A percentile compares a stretch with the other conserved stretches of the same genome.
phyloP scores from a whole-genome alignment of 164 flowering plant species.

The Hamamelis virginiana region DNA sequence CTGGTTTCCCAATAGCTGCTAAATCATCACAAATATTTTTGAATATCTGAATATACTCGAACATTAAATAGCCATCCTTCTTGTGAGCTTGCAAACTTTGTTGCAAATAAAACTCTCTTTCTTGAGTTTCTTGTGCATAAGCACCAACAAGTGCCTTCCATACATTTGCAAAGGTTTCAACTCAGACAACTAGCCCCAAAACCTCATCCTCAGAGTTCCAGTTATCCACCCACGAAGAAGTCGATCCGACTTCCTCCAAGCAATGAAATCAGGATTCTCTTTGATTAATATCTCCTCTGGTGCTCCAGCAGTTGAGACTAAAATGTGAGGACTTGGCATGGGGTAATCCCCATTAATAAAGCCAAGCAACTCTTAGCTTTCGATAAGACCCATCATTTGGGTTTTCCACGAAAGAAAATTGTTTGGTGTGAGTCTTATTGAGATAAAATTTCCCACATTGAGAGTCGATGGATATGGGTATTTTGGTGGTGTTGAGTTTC shows the following conservation, averaged over 20 bases:
- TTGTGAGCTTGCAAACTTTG: background rate
- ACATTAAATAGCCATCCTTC: background rate
- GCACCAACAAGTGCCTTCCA: constrained; percentile 3
- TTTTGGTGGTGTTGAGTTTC: no score
- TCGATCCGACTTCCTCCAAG: background rate
- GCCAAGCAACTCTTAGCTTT: no score
- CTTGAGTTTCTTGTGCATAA: background rate
- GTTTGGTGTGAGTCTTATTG: no score
- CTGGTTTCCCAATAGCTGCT: constrained; percentile 2
- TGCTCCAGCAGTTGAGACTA: background rate
- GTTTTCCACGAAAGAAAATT: no score
- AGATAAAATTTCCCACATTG: no score
- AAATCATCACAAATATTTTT: constrained; percentile 12
- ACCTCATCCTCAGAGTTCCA: constrained; percentile 4
- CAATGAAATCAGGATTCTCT: background rate
- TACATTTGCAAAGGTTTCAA: background rate
- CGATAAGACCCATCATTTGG: no score
- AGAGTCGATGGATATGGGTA: no score
- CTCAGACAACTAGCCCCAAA: constrained; percentile 6
- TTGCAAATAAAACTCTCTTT: constrained; percentile 2
- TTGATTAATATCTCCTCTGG: background rate
- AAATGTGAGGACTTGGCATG: no score
- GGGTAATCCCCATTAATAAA: no score
- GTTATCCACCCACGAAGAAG: constrained; percentile 15
- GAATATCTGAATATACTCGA: constrained; percentile 4